Percentiles rank a stretch among this genome's conserved stretches.
Evolutionary conservation across 2,329 filamentous ascomycete species (phyloP).

Genomic region (Gaeumannomyces tritici): DNA sequence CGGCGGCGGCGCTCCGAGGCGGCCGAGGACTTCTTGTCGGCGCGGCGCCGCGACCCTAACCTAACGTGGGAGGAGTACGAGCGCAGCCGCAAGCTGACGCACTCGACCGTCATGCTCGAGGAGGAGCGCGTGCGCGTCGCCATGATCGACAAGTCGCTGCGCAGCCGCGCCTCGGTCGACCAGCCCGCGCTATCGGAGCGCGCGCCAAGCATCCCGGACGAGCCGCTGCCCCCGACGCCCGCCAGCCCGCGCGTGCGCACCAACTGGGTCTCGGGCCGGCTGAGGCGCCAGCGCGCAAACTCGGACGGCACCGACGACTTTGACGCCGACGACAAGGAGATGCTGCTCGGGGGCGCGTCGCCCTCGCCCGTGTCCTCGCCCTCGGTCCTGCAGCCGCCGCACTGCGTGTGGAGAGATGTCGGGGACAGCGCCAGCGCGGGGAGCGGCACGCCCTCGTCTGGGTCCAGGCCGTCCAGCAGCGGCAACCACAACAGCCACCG

Average conservation of each 20-base stretch:
- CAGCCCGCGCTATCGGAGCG: not conserved
- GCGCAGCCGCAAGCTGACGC: slow-evolving; percentile 9
- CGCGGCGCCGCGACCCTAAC: slow-evolving; percentile 10
- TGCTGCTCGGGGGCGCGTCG: not conserved
- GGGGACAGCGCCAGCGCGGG: no score
- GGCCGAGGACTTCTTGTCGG: slow-evolving; percentile 6
- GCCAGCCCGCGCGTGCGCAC: not conserved
- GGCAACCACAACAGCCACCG: not conserved
- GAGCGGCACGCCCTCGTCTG: no score
- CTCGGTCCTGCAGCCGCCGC: no score
- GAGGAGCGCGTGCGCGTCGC: slow-evolving; percentile 12
- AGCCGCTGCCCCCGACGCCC: not conserved
- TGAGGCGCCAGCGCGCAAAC: not conserved
- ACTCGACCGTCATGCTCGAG: slow-evolving; percentile 11
- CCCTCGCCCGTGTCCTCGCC: not conserved
- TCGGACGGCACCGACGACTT: not conserved
- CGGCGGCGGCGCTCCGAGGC: slow-evolving; percentile 5
- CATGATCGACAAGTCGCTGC: slow-evolving; percentile 13
- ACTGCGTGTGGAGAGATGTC: no score
- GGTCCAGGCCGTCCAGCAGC: not conserved
- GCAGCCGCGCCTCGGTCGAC: slow-evolving; percentile 11
- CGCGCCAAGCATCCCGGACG: not conserved
- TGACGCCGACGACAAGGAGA: slow-evolving; percentile 2
- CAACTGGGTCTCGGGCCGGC: not conserved
- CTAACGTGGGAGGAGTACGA: slow-evolving; percentile 13